Percentiles rank a stretch among this genome's conserved stretches.
These are phyloP conservation scores for Candida corydali DNA, from an alignment of 805 yeast species.

Conservation along the genomic window DNA sequence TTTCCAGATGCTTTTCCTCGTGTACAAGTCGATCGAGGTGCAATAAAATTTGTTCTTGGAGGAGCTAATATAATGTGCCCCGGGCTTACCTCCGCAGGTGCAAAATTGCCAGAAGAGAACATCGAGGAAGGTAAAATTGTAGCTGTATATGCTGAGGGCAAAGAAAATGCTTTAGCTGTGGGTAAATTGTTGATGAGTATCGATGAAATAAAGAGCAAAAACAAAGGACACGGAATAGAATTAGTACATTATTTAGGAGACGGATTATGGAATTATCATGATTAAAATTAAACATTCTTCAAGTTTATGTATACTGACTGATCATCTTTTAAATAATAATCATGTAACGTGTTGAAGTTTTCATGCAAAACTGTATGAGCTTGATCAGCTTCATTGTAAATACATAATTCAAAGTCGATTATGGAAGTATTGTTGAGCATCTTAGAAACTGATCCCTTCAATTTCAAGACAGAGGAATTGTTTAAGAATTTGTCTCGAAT, in stretches of 20 bases:
- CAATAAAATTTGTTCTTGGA: slow-evolving; percentile 89
- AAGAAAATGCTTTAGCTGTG: slow-evolving; percentile 83
- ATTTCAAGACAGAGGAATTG: slow-evolving; percentile 24
- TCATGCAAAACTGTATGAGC: too few relatives aligned
- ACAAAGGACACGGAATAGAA: slow-evolving; percentile 89
- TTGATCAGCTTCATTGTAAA: too few relatives aligned
- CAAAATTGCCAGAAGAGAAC: slow-evolving; percentile 71
- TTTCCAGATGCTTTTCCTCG: slow-evolving; percentile 81
- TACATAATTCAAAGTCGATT: slow-evolving; percentile 21
- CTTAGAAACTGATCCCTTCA: slow-evolving; percentile 30
- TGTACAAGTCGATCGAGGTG: slow-evolving; percentile 93
- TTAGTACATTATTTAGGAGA: slow-evolving; percentile 82
- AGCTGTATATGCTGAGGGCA: slow-evolving; percentile 86
- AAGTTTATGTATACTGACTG: slow-evolving; percentile 16
- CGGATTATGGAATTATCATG: slow-evolving; percentile 70
- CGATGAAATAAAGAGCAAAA: slow-evolving; percentile 75
- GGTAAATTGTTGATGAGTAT: slow-evolving; percentile 88
- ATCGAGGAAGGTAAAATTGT: slow-evolving; percentile 68
- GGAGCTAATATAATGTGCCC: slow-evolving; percentile 98
- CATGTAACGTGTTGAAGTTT: too few relatives aligned
- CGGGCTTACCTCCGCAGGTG: slow-evolving; percentile 85
- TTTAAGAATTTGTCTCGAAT: slow-evolving; percentile 10
- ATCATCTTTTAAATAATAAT: slow-evolving; percentile 14
- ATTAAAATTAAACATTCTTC: slow-evolving; percentile 24
- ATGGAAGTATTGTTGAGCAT: slow-evolving; percentile 15